A percentile compares a stretch with the other conserved stretches of the same genome.
These are phyloP conservation scores for Phytophthora pisi DNA, from an alignment of 352 stramenopile species.

Conservation along the genomic window DNA sequence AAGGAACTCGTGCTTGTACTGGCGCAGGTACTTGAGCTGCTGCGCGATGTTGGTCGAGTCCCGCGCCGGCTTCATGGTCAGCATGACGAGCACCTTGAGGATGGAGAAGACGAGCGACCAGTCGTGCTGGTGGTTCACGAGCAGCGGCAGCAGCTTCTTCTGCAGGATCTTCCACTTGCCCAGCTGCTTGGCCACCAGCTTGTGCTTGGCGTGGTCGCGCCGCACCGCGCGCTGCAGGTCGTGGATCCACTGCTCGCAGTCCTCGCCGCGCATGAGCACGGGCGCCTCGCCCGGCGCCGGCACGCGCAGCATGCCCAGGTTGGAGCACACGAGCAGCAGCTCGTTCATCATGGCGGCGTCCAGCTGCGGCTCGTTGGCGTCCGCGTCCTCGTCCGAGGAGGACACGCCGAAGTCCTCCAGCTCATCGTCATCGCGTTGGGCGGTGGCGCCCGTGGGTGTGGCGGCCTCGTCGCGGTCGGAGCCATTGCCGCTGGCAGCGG, in stretches of 20 bases:
- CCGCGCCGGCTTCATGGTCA: conserved; percentile 84
- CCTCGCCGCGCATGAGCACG: conserved; percentile 81
- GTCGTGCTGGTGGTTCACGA: conserved; percentile 89
- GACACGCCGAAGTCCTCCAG: conserved; percentile 70
- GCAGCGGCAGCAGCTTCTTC: conserved; percentile 85
- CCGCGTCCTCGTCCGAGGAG: conserved; percentile 49
- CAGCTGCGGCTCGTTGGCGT: conserved; percentile 42
- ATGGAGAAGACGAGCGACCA: conserved; percentile 89
- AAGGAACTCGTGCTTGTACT: conserved; percentile 90
- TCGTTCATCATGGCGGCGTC: conserved; percentile 89
- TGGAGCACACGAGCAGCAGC: conserved; percentile 88
- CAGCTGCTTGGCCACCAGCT: conserved; percentile 83
- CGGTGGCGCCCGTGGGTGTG: background rate
- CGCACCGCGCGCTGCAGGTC: conserved; percentile 86
- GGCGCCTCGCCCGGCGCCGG: conserved; percentile 55
- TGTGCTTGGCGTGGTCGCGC: conserved; percentile 82
- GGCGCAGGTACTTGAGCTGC: conserved; percentile 79
- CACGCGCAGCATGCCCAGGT: conserved; percentile 81
- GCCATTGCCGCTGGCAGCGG: background rate
- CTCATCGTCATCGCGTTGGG: conserved; percentile 33
- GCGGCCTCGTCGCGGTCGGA: background rate
- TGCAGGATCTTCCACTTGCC: conserved; percentile 89
- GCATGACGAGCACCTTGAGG: conserved; percentile 90
- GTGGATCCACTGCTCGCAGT: conserved; percentile 87
- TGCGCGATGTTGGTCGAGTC: conserved; percentile 83